Evolutionary conservation across 129 eudicot genomes (phyloP), one percentile per base, ranked within the genome.

Genomic region (Lactuca saligna): DNA sequence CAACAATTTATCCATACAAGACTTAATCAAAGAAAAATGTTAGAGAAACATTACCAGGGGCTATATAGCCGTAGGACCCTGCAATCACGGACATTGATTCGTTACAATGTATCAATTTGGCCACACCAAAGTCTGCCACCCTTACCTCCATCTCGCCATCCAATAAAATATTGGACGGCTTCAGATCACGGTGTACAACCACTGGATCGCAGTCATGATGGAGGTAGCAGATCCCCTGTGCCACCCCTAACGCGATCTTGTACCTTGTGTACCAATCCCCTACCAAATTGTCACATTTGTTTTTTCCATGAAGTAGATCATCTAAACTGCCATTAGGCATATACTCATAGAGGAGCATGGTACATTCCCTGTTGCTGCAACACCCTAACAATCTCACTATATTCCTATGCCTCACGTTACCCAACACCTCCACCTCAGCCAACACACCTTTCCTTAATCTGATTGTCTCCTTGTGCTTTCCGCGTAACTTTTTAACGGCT

Each of bases 91-190:
- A 94, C 99, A 94, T 94, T 0, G 93, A 87, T 78, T 94, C 97
- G 13, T 85, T 88, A 58, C 86, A 73, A 29, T 90, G 83, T n/a
- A 94, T 85, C 34, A 94, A 71, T 81, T 94, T 94, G 0, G 99
- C 99, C 4, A 94, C 96, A n/a, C 99, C 99, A 65, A 94, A 94
- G 61, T 94, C 99, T 5, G 99, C 99, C 16, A 94, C 99, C 53
- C 97, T 73, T 6, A 87, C 99, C 69, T 94, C 97, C 99, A 94
- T 94, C 37, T 94, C 93, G 7, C 75, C 81, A 16, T 94, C 99
- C 65, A 94, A 53, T 12, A 94, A 76, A 38, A 94, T 94, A 68
- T 94, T 94, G 63, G 96, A 85, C 2, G 99, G 99, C 73, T 94
- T 94, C 31, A 94, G 62, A 79, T 94, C 99, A 15, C 99, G 90